Evolutionary conservation across 192 early-diverging fungal genomes (phyloP), one percentile per base, ranked within the genome.

Genomic region (Coemansia nantahalensis): DNA sequence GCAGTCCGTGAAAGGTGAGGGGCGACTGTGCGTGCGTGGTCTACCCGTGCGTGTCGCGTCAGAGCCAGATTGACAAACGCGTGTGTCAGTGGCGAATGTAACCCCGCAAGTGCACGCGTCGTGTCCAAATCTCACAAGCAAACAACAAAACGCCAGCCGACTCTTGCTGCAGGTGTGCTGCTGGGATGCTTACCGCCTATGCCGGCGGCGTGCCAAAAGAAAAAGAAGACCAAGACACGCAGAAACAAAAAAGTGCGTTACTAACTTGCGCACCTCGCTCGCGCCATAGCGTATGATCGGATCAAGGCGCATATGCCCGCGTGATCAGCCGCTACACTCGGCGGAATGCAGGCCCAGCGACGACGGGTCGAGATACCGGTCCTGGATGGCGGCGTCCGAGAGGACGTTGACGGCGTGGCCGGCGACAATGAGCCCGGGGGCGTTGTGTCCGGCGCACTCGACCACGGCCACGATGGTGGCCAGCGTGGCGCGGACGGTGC

Each of bases 351-450:
- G 34, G 18, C 71, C 71, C 0, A 59, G 44, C 23, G 56, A 56
- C 15, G 71, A 64, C 35, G 60, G 18, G 21, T 75, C 71, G 13
- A 75, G 41, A 32, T 56, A 75, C 10, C 60, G 59, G 48, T 75
- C 71, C 51, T 75, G 59, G 48, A 75, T 67, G 4, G 65, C 57
- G 14, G 48, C 56, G 28, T 75, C 60, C 0, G 71, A 75, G 7
- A 78, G 60, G 32, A 71, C 63, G 18, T 78, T 71, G 51, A 89
- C 87, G 0, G 80, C 77, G 44, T 80, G 60, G 5, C 93, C 93
- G 17, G 89, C 83, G 6, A 96, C 86, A 51, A 94, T 79, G 4
- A 93, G 80, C 0, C 90, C 83, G 8, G 91, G 93, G 11, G 84
- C 76, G 7, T 83, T 82, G 32, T 90, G 82, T 2, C 81, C 80